Base-by-base conservation (phyloP, 495 filamentous ascomycete genomes). In the Bombardia bombarda region DNA sequence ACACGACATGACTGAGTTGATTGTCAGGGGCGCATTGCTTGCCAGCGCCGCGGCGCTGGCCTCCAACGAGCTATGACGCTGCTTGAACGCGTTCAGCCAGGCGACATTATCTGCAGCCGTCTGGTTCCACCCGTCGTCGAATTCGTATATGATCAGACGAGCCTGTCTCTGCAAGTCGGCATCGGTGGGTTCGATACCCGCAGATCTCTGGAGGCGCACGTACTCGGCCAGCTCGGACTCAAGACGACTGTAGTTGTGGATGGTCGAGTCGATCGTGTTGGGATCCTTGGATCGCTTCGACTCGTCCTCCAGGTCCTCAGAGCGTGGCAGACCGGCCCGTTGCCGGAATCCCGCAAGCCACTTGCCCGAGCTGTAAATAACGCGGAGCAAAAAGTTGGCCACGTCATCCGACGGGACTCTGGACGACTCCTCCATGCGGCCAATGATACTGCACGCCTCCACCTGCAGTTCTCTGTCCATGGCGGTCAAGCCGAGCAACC, bases 121-220 rank as follows among this genome's bases (percentile, higher is more conserved):
- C 56, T 84, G 82, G 43, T 85, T 84, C 80, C 80, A 87, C 16
- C 70, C 68, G 47, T 86, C 83, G 42, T 82, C 77, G 34, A 57
- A 68, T 14, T 75, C 76, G 56, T 82, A 85, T 45, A 86, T 75
- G 43, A 82, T 74, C 21, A 74, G 63, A 39, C 83, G 78, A 7
- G 71, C 81, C 54, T 83, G 68, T 14, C 63, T 66, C 58, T 85
- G 82, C 25, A 87, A 51, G 49, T 81, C 75, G 14, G 63, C 62
- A 52, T 87, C 81, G 22, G 70, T 73, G 4, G 78, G 79, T 30
- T 73, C 59, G 24, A 69, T 41, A 1, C 81, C 80, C 18, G 66
- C 51, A 0, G 70, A 47, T 12, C 67, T 52, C 47, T 77, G 69
- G 9, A 61, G 53, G 1, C 63, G 62, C 9, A 83, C 67, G 49